Conservation (phyloP, 225 moss, liverwort and hornwort species). For the Physcomitrellopsis africana region DNA sequence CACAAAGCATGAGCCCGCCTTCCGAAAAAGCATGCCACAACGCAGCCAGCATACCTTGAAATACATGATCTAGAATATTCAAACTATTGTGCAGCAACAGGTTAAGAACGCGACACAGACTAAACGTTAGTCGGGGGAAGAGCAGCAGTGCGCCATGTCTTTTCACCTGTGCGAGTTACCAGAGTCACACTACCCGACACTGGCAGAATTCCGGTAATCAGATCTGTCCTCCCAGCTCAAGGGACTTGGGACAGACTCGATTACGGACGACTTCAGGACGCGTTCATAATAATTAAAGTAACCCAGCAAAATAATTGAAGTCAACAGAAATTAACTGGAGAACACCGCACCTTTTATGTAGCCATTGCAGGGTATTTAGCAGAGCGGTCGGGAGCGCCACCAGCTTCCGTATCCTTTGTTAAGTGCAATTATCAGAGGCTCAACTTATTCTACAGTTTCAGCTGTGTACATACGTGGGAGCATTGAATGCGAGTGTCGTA, state of each 20-base stretch:
- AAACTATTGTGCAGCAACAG: not conserved
- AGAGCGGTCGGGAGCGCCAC: too few relatives aligned
- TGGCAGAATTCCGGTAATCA: conserved; percentile 41
- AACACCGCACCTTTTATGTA: too few relatives aligned
- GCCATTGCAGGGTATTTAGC: too few relatives aligned
- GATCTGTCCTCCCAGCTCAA: conserved; percentile 11
- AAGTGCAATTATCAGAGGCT: not conserved
- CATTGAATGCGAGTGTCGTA: conserved; percentile 27
- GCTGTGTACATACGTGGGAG: conserved; percentile 13
- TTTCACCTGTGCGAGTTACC: conserved; percentile 21
- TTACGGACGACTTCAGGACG: not conserved
- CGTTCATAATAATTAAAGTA: conserved; percentile 9
- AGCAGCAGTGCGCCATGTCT: not conserved
- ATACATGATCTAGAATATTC: not conserved
- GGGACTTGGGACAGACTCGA: not conserved
- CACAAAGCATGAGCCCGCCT: not conserved
- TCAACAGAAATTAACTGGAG: too few relatives aligned
- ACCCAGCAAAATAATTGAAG: too few relatives aligned
- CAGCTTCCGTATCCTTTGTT: not conserved
- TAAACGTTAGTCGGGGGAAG: not conserved
- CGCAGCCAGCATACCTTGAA: not conserved
- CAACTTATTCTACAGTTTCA: not conserved
- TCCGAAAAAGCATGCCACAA: conserved; percentile 14
- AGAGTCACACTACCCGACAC: conserved; percentile 13
- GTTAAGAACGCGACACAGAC: conserved; percentile 21